Evolutionary conservation across 495 filamentous ascomycete genomes (phyloP).

Genomic region (Clavariopsis aquatica): DNA sequence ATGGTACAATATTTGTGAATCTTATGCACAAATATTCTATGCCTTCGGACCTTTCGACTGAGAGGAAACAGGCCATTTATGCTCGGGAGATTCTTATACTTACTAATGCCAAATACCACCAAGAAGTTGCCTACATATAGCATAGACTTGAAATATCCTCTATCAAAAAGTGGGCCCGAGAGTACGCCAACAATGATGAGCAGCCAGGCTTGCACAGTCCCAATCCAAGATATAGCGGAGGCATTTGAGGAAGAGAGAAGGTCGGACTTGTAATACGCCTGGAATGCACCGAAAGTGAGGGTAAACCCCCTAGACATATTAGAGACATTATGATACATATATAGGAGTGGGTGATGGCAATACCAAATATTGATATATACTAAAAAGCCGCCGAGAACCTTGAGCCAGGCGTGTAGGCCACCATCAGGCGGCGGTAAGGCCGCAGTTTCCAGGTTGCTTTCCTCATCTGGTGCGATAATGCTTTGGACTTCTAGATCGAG

Average conservation of each 20-base stretch:
- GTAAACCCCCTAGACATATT: slow-evolving; percentile 30
- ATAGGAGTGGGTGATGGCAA: background rate
- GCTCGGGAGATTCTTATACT: too few species aligned
- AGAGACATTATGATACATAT: background rate
- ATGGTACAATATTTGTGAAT: too few species aligned
- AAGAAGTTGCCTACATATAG: slow-evolving; percentile 36
- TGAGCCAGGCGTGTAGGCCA: slow-evolving; percentile 36
- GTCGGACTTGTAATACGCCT: slow-evolving; percentile 40
- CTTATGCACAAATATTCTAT: too few species aligned
- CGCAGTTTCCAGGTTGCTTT: background rate
- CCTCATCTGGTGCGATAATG: background rate
- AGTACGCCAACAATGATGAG: slow-evolving; percentile 41
- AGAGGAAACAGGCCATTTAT: too few species aligned
- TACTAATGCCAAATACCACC: slow-evolving; percentile 37
- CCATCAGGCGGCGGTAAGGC: slow-evolving; percentile 32
- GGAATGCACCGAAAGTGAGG: slow-evolving; percentile 41
- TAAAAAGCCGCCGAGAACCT: slow-evolving; percentile 35
- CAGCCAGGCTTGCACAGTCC: slow-evolving; percentile 42
- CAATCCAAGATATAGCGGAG: slow-evolving; percentile 44
- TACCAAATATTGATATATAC: slow-evolving; percentile 39
- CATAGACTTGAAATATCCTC: slow-evolving; percentile 42
- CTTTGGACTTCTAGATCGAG: background rate
- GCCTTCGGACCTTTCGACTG: too few species aligned
- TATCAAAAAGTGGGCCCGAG: slow-evolving; percentile 40
- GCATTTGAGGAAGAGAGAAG: slow-evolving; percentile 31